These are phyloP conservation scores for Phaeoacremonium minimum DNA, from an alignment of 2,329 filamentous ascomycete species.

Conservation along the genomic window DNA sequence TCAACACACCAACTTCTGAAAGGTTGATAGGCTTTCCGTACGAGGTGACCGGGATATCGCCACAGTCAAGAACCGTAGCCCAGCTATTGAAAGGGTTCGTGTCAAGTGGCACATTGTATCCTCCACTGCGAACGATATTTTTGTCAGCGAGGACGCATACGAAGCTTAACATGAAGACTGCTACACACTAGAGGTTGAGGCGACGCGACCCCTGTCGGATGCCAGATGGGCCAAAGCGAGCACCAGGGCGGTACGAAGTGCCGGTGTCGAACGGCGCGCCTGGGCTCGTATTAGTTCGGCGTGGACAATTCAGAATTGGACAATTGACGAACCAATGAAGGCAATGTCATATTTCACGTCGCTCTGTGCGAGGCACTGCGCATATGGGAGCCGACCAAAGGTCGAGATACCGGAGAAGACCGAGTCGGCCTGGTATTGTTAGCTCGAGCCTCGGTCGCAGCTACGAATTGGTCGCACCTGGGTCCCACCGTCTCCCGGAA, in stretches of 20 bases:
- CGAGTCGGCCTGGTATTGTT: conserved; percentile 63
- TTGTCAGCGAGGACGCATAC: conserved; percentile 26
- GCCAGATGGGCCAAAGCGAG: conserved; percentile 78
- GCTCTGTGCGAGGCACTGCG: conserved; percentile 67
- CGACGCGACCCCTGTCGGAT: conserved; percentile 83
- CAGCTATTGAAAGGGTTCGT: conserved; percentile 80
- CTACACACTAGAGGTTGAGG: conserved; percentile 77
- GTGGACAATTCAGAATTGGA: neutral
- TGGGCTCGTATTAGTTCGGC: conserved; percentile 23
- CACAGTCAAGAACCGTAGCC: conserved; percentile 77
- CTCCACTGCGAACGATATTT: conserved; percentile 56
- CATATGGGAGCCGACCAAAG: conserved; percentile 75
- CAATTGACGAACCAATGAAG: conserved; percentile 60
- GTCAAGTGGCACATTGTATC: conserved; percentile 77
- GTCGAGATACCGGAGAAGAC: conserved; percentile 87
- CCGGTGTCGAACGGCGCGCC: conserved; percentile 82
- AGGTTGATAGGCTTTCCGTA: conserved; percentile 35
- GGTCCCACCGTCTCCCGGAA: conserved; percentile 80
- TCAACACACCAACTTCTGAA: too few relatives aligned
- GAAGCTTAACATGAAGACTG: too few relatives aligned
- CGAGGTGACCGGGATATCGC: conserved; percentile 82
- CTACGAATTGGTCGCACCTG: conserved; percentile 48
- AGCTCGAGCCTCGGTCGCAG: conserved; percentile 1
- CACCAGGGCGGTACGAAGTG: conserved; percentile 79
- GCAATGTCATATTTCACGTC: conserved; percentile 78